phyloP scores from a whole-genome alignment of 345 rosid genomes.

The Corymbia maculata region DNA sequence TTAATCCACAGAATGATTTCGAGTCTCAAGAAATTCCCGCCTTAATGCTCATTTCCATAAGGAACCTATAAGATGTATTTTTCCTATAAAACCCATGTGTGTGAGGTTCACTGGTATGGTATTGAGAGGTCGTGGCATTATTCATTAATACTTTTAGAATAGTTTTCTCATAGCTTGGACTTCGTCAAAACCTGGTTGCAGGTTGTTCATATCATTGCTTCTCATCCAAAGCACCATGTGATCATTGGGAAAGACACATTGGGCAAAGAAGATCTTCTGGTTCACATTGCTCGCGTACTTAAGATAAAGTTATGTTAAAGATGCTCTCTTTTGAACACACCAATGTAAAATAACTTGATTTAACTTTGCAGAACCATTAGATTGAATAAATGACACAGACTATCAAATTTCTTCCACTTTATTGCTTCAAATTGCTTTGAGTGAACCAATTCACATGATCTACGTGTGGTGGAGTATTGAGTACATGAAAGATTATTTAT shows the following conservation, averaged over 20 bases:
- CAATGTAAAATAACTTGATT: background rate
- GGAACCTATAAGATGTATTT: background rate
- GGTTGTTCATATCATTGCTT: conserved; percentile 51
- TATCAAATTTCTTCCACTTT: background rate
- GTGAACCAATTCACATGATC: background rate
- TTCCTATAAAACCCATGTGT: background rate
- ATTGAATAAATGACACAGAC: background rate
- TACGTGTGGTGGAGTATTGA: background rate
- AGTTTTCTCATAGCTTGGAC: background rate
- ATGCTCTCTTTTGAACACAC: background rate
- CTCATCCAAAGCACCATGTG: conserved; percentile 60
- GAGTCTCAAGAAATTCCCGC: background rate
- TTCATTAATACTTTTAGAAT: background rate
- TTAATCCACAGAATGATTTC: background rate
- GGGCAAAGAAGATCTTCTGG: conserved; percentile 68
- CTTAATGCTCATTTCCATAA: background rate
- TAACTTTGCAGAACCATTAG: background rate
- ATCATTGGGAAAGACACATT: conserved; percentile 53
- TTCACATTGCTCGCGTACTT: conserved; percentile 40
- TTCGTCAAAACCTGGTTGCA: conserved; percentile 4
- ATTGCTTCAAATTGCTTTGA: background rate
- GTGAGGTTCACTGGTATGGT: background rate
- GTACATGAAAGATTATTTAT: background rate
- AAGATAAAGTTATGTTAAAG: conserved; percentile 35
- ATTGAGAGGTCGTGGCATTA: background rate